Conservation (phyloP, 768 basidiomycete species). For the Epithele typhae region DNA sequence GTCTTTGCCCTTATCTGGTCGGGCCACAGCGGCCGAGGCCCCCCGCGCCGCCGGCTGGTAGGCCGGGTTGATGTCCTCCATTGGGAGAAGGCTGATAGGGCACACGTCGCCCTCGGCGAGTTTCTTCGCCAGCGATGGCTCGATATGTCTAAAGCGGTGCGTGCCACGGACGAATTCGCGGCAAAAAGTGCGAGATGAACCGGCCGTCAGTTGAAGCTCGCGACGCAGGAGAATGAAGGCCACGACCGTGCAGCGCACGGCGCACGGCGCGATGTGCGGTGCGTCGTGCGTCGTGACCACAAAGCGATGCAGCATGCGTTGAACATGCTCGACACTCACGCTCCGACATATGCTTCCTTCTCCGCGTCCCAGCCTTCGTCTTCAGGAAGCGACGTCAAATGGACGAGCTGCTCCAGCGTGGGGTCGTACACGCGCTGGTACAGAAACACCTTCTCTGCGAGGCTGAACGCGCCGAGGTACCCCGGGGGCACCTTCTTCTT, state of each 20-base stretch:
- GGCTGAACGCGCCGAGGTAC: constrained; percentile 69
- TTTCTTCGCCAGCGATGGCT: constrained; percentile 55
- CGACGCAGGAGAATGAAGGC: background rate
- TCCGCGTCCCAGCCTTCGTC: constrained; percentile 51
- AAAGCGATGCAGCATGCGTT: constrained; percentile 9
- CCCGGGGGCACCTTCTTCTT: constrained; percentile 74
- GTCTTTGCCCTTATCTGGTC: constrained; percentile 20
- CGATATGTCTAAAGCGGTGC: constrained; percentile 48
- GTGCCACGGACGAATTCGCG: background rate
- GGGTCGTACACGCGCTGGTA: constrained; percentile 94
- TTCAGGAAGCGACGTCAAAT: constrained; percentile 58
- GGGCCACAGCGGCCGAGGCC: constrained; percentile 14
- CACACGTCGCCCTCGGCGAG: constrained; percentile 68
- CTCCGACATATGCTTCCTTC: constrained; percentile 69
- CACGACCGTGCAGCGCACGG: background rate
- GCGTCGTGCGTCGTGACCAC: background rate
- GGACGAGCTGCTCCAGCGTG: constrained; percentile 53
- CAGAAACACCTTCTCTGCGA: constrained; percentile 89
- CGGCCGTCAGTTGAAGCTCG: no score
- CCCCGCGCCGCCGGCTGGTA: constrained; percentile 41
- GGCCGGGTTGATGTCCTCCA: constrained; percentile 74
- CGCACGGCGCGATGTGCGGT: background rate
- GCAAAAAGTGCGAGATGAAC: background rate
- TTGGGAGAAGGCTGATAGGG: constrained; percentile 63
- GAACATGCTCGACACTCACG: constrained; percentile 37